Evolutionary conservation across 495 filamentous ascomycete genomes (phyloP).

Genomic region (Aspergillus cristatus): DNA sequence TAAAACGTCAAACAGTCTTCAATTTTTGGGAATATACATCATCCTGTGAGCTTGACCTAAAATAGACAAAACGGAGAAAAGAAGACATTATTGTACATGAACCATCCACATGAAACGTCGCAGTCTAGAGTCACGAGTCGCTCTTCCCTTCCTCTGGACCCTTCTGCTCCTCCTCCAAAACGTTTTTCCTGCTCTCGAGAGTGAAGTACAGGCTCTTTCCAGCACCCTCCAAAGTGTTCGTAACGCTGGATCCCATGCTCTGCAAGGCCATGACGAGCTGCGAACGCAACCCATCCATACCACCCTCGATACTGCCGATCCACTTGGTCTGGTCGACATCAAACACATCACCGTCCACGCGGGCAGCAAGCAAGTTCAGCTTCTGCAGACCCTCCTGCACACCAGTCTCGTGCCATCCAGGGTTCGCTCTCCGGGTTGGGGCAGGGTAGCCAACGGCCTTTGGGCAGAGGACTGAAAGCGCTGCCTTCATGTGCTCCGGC

Average conservation of each 20-base stretch:
- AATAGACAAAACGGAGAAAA: conserved; percentile 5
- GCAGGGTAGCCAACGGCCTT: conserved; percentile 62
- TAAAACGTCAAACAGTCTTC: too few relatives aligned
- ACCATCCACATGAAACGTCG: conserved; percentile 22
- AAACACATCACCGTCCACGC: conserved; percentile 73
- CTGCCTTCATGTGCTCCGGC: conserved; percentile 71
- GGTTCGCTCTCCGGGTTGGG: conserved; percentile 63
- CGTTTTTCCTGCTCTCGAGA: conserved; percentile 64
- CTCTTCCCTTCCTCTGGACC: conserved; percentile 23
- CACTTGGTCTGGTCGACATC: conserved; percentile 71
- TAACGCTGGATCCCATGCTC: conserved; percentile 62
- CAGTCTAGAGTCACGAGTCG: conserved; percentile 19
- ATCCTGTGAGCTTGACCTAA: too few relatives aligned
- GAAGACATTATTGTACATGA: conserved; percentile 12
- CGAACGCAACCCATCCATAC: conserved; percentile 69
- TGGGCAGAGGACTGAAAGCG: conserved; percentile 65
- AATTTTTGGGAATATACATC: conserved; percentile 1
- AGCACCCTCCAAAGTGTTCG: conserved; percentile 63
- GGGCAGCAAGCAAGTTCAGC: conserved; percentile 72
- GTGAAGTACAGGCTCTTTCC: conserved; percentile 75
- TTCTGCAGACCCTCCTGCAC: conserved; percentile 79
- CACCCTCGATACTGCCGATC: conserved; percentile 77
- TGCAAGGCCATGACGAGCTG: conserved; percentile 74
- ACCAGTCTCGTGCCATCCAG: conserved; percentile 65
- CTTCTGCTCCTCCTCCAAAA: conserved; percentile 65